Evolutionary conservation across 345 rosid species (phyloP).

Genomic region (Tarenaya hassleriana): DNA sequence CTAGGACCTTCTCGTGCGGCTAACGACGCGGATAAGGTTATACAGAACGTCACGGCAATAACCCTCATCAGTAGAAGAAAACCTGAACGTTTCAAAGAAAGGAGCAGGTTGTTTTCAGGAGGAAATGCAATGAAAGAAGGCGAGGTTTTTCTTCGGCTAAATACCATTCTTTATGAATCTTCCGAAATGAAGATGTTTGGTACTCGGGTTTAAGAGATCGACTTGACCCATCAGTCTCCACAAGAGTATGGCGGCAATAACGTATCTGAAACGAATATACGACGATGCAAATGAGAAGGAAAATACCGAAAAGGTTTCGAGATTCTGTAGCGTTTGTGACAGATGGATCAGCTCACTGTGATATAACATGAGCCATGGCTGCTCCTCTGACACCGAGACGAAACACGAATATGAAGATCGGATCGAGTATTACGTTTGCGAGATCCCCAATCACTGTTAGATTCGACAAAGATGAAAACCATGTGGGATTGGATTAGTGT

Average conservation of each 20-base stretch:
- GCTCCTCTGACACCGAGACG: slow-evolving; percentile 80
- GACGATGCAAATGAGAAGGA: not conserved
- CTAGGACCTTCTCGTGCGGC: slow-evolving; percentile 85
- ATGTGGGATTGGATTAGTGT: no score
- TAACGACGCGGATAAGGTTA: slow-evolving; percentile 85
- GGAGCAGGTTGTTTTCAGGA: not conserved
- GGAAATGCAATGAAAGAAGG: not conserved
- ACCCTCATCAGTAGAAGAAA: slow-evolving; percentile 79
- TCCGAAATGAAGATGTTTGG: slow-evolving; percentile 56
- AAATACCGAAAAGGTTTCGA: not conserved
- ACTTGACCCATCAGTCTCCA: slow-evolving; percentile 67
- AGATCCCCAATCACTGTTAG: slow-evolving; percentile 64
- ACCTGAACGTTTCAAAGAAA: slow-evolving; percentile 37
- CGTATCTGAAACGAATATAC: slow-evolving; percentile 45
- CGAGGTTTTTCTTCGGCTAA: not conserved
- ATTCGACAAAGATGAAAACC: slow-evolving; percentile 7
- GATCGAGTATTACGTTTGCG: slow-evolving; percentile 67
- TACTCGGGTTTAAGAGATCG: slow-evolving; percentile 54
- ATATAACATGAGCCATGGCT: slow-evolving; percentile 89
- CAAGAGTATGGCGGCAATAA: slow-evolving; percentile 64
- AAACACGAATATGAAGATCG: slow-evolving; percentile 67
- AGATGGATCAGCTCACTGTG: slow-evolving; percentile 87
- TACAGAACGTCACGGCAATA: slow-evolving; percentile 80
- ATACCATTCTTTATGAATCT: slow-evolving; percentile 80
- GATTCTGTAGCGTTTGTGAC: no score